Conservation (phyloP, 1,284 basidiomycete genomes). For the Cryptococcus sp. region DNA sequence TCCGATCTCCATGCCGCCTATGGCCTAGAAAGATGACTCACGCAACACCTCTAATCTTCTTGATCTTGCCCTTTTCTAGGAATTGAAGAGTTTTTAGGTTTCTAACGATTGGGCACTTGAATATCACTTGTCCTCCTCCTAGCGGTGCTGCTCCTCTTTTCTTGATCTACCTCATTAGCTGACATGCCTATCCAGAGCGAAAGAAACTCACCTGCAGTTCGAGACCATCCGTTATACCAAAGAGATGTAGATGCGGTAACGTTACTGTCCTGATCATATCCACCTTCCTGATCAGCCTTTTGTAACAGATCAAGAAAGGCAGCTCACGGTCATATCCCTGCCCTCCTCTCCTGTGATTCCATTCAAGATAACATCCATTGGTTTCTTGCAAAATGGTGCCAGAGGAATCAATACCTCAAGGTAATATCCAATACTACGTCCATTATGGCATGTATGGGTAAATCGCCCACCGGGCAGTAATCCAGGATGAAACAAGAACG, state of each 20-base stretch:
- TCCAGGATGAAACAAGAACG: conserved; percentile 85
- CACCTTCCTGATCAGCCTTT: conserved; percentile 53
- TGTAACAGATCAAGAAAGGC: conserved; percentile 3
- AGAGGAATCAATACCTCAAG: conserved; percentile 85
- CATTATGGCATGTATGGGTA: conserved; percentile 80
- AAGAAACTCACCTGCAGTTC: conserved; percentile 64
- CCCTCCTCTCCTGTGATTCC: conserved; percentile 86
- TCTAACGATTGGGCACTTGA: conserved; percentile 87
- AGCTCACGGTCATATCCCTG: conserved; percentile 73
- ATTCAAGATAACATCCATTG: conserved; percentile 71
- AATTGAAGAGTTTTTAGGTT: conserved; percentile 89
- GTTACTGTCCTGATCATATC: conserved; percentile 91
- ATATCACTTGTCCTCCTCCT: conserved; percentile 90
- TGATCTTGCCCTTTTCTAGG: conserved; percentile 81
- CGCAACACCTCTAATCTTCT: conserved; percentile 93
- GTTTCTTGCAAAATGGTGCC: conserved; percentile 89
- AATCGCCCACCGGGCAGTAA: conserved; percentile 79
- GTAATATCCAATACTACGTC: conserved; percentile 88
- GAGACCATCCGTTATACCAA: conserved; percentile 79
- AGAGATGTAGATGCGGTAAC: conserved; percentile 83
- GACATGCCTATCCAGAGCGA: conserved; percentile 6
- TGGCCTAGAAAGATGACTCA: conserved; percentile 51
- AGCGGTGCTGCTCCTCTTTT: conserved; percentile 85
- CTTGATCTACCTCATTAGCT: conserved; percentile 64
- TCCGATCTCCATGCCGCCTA: not conserved